Percentiles rank a stretch among this genome's conserved stretches.
phyloP scores from a whole-genome alignment of 306 rosid species.

The Luffa aegyptiaca region DNA sequence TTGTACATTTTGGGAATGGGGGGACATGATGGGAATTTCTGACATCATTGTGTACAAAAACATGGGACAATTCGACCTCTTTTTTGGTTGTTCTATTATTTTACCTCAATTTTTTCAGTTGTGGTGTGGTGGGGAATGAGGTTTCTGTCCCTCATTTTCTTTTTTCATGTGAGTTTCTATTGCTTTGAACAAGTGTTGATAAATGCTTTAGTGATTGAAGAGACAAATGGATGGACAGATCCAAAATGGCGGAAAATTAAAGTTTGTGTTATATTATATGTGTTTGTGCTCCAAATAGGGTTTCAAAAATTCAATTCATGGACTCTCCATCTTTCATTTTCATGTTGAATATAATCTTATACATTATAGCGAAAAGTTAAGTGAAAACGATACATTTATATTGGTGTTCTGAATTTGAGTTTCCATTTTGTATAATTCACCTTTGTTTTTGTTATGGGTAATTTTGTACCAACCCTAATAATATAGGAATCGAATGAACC shows the following conservation, averaged over 20 bases:
- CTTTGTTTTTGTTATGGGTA: no score
- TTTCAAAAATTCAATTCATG: background rate
- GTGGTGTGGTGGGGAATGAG: background rate
- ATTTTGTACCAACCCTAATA: no score
- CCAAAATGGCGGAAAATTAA: background rate
- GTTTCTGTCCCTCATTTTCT: background rate
- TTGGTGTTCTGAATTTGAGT: background rate
- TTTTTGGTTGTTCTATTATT: background rate
- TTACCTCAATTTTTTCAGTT: background rate
- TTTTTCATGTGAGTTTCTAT: background rate
- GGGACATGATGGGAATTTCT: background rate
- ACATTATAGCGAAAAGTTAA: background rate
- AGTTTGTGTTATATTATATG: background rate
- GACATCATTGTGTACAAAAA: slow-evolving; percentile 1
- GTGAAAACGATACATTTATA: background rate
- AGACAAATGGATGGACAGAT: slow-evolving; percentile 18
- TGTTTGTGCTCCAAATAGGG: background rate
- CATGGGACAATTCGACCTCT: background rate
- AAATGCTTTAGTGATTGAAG: background rate
- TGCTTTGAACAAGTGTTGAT: background rate
- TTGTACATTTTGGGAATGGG: background rate
- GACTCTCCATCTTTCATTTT: background rate
- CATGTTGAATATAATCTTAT: background rate
- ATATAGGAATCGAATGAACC: no score
- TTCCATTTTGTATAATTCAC: no score